Conservation (phyloP, 106 monocot species). For the Hemerocallis citrina region DNA sequence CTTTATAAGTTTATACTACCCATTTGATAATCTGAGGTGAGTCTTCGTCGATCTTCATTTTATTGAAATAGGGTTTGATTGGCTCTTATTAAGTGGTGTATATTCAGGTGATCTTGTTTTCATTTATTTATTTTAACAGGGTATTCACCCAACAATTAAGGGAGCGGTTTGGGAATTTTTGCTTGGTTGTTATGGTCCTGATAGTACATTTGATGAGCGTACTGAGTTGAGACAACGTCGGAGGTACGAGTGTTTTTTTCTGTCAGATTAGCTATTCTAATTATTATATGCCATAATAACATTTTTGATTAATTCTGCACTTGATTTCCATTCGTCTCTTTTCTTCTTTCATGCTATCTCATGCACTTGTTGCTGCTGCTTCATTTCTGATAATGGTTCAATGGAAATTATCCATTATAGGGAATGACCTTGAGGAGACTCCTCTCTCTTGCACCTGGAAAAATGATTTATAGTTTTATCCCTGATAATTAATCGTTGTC, state of each 20-base stretch:
- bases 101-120: neutral
- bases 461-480: neutral
- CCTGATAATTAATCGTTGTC: neutral
- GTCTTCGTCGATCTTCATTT: neutral
- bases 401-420: too few species aligned
- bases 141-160: conserved; percentile 77
- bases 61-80: neutral
- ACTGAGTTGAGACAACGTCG: conserved; percentile 50
- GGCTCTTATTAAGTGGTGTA: conserved; percentile 1
- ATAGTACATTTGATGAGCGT: conserved; percentile 71
- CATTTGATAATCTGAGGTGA: neutral
- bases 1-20: neutral
- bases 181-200: conserved; percentile 89
- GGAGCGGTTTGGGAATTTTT: conserved; percentile 93
- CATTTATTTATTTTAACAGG: conserved; percentile 25
- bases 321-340: neutral
- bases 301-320: neutral
- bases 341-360: neutral
- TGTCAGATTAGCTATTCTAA: too few species aligned
- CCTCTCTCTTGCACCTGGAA: too few species aligned
- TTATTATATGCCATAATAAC: neutral
- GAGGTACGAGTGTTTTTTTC: conserved; percentile 33
- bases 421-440: too few species aligned
- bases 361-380: neutral
- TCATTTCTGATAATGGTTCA: too few species aligned